phyloP scores from a whole-genome alignment of 345 rosid species.

The Dipteronia dyeriana region DNA sequence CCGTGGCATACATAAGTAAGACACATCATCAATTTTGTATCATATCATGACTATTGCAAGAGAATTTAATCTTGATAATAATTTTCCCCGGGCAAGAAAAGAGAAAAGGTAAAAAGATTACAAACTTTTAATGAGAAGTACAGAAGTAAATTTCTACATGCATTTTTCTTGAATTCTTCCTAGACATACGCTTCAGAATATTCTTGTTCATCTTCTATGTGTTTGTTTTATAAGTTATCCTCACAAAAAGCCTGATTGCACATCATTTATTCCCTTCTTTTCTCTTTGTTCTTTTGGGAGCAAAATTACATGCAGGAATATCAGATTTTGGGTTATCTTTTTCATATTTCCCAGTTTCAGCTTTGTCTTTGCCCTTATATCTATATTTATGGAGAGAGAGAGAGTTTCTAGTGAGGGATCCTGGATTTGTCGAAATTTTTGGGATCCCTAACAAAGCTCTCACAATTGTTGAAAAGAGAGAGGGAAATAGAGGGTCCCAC shows the following conservation, averaged over 20 bases:
- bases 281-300: not conserved
- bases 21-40: not conserved
- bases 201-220: not conserved
- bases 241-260: not conserved
- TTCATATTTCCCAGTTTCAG: not conserved
- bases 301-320: not conserved
- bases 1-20: not conserved
- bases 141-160: not conserved
- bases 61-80: not conserved
- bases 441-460: no score
- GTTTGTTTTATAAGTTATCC: not conserved
- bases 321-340: not conserved
- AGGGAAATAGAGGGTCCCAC: no score
- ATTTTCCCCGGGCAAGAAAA: not conserved
- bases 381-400: no score
- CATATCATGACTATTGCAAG: not conserved
- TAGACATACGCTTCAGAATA: not conserved
- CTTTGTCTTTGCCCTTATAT: not conserved
- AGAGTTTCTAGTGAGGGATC: no score
- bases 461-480: no score
- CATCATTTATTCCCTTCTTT: not conserved
- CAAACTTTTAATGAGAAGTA: not conserved
- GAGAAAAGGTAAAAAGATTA: not conserved
- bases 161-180: not conserved
- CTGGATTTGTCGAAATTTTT: no score